phyloP scores from a whole-genome alignment of 1,139 yeast species.

The Saccharomyces hybrid region DNA sequence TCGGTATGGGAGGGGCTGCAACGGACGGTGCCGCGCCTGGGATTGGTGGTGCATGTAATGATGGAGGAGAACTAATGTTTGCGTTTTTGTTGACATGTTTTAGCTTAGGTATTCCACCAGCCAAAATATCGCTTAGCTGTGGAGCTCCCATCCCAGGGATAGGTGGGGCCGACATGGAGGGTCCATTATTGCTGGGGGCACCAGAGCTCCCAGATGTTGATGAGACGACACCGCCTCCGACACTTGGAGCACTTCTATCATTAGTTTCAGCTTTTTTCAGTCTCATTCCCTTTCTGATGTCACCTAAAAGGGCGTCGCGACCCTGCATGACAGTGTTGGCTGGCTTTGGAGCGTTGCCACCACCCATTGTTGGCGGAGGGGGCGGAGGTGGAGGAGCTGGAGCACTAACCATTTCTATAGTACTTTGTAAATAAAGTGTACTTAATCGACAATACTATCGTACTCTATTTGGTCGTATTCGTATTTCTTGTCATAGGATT shows the following conservation, averaged over 20 bases:
- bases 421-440: background rate
- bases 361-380: constrained; percentile 18
- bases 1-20: constrained; percentile 14
- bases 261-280: constrained; percentile 72
- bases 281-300: constrained; percentile 69
- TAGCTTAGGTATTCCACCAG: constrained; percentile 80
- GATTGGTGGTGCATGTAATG: background rate
- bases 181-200: constrained; percentile 10
- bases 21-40: constrained; percentile 15
- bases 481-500: background rate
- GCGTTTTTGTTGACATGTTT: constrained; percentile 36
- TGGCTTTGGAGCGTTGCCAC: constrained; percentile 17
- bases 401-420: constrained; percentile 9
- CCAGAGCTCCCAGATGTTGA: constrained; percentile 7
- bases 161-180: constrained; percentile 16
- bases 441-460: background rate
- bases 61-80: constrained; percentile 5
- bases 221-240: constrained; percentile 31
- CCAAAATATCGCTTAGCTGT: constrained; percentile 66
- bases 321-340: constrained; percentile 34
- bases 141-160: constrained; percentile 35
- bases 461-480: background rate
- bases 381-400: constrained; percentile 33
- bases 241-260: constrained; percentile 54
- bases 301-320: constrained; percentile 77